These are phyloP conservation scores for Colletotrichum nymphaeae DNA, from an alignment of 2,329 filamentous ascomycete species.

Conservation along the genomic window DNA sequence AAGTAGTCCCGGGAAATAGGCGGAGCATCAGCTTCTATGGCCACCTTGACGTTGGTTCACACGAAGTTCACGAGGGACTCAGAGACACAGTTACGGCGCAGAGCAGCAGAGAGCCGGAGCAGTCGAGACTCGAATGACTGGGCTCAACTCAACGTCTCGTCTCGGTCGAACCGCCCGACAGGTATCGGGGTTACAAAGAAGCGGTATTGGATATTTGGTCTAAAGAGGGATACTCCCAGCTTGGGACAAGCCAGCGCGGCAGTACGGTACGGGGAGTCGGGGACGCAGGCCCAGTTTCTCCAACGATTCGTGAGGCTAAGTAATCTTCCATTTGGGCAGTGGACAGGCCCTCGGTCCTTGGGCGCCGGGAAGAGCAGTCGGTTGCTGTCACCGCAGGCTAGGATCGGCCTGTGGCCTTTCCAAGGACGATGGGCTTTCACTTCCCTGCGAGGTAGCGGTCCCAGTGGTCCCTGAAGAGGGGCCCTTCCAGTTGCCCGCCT, in stretches of 20 bases:
- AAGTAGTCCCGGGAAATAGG: background rate
- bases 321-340: conserved; percentile 18
- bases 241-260: background rate
- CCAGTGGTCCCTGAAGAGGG: conserved; percentile 12
- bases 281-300: conserved; percentile 1
- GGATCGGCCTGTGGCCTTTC: conserved; percentile 15
- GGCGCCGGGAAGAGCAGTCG: conserved; percentile 22
- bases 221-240: conserved; percentile 30
- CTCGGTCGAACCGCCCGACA: conserved; percentile 20
- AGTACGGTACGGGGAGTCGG: background rate
- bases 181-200: conserved; percentile 12
- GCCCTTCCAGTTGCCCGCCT: conserved; percentile 11
- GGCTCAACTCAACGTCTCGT: conserved; percentile 6
- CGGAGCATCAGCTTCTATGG: conserved; percentile 11
- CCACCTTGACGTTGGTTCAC: background rate
- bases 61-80: background rate
- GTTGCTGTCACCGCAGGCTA: conserved; percentile 15
- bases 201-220: conserved; percentile 16
- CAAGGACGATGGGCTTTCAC: background rate
- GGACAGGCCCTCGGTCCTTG: background rate
- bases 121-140: background rate
- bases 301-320: conserved; percentile 26
- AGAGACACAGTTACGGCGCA: background rate
- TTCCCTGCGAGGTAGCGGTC: conserved; percentile 5
- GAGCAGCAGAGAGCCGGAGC: background rate